Percentiles rank a stretch among this genome's conserved stretches.
These are phyloP conservation scores for Ascobolus immersus DNA, from an alignment of 495 filamentous ascomycete genomes.

Conservation along the genomic window DNA sequence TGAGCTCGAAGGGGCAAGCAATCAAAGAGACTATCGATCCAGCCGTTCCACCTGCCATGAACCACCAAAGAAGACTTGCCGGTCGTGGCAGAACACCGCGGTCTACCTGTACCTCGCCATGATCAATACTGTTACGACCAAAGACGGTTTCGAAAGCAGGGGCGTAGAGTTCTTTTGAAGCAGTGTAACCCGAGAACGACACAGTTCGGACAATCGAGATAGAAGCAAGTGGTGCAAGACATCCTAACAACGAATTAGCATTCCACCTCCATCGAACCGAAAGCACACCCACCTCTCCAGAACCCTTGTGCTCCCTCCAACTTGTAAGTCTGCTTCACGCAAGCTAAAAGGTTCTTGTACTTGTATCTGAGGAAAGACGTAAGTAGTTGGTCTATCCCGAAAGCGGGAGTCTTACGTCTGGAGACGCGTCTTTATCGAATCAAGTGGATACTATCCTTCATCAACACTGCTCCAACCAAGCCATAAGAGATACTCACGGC, in stretches of 20 bases:
- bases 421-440: slow-evolving; percentile 69
- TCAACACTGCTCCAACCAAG: too few relatives aligned
- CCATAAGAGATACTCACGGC: too few relatives aligned
- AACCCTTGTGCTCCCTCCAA: slow-evolving; percentile 49
- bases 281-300: slow-evolving; percentile 36
- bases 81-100: not conserved
- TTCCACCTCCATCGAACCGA: slow-evolving; percentile 2
- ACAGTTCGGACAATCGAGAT: slow-evolving; percentile 74
- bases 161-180: slow-evolving; percentile 51
- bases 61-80: slow-evolving; percentile 29
- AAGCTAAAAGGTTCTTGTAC: slow-evolving; percentile 41
- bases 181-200: slow-evolving; percentile 82
- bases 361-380: slow-evolving; percentile 28
- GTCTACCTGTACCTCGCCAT: not conserved
- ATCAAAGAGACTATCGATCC: slow-evolving; percentile 59
- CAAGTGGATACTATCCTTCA: slow-evolving; percentile 53
- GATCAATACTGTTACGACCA: slow-evolving; percentile 9
- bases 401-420: slow-evolving; percentile 27
- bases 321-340: slow-evolving; percentile 43
- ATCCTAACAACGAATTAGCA: slow-evolving; percentile 24
- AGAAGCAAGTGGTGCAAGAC: slow-evolving; percentile 55
- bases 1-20: slow-evolving; percentile 83
- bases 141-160: slow-evolving; percentile 10
- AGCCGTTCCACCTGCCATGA: slow-evolving; percentile 42
- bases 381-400: not conserved